phyloP scores from a whole-genome alignment of 2,329 filamentous ascomycete genomes.

The Simplicillium aogashimaense region DNA sequence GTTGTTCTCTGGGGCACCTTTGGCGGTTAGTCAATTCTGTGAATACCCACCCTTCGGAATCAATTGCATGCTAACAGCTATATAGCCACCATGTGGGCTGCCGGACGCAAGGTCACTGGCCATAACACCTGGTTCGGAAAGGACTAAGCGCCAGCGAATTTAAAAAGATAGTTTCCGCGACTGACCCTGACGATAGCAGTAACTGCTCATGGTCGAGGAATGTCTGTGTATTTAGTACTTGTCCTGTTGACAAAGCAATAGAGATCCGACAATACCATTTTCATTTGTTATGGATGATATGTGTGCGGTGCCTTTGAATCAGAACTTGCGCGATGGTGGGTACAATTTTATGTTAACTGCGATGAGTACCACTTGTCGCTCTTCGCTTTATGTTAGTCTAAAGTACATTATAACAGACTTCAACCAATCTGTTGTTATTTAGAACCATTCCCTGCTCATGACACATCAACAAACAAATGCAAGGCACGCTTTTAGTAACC shows the following conservation, averaged over 20 bases:
- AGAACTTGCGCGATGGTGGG: too few relatives aligned
- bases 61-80: slow-evolving; percentile 9
- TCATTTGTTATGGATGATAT: too few relatives aligned
- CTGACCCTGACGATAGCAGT: neutral
- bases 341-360: too few relatives aligned
- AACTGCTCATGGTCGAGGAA: neutral
- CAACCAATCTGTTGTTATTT: too few relatives aligned
- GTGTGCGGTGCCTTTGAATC: too few relatives aligned
- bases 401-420: slow-evolving; percentile 9
- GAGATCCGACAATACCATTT: too few relatives aligned
- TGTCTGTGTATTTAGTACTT: neutral
- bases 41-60: neutral
- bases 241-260: neutral
- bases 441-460: too few relatives aligned
- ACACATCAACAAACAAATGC: too few relatives aligned
- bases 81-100: slow-evolving; percentile 56
- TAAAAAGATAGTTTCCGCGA: neutral
- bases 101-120: slow-evolving; percentile 61
- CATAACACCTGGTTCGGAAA: slow-evolving; percentile 71
- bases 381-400: slow-evolving; percentile 7
- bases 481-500: slow-evolving; percentile 37
- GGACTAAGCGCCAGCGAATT: slow-evolving; percentile 25
- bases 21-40: slow-evolving; percentile 39
- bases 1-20: slow-evolving; percentile 52
- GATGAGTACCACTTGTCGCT: slow-evolving; percentile 2